A percentile compares a stretch with the other conserved stretches of the same genome.
These are phyloP conservation scores for Cladophialophora carrionii DNA, from an alignment of 2,329 filamentous ascomycete genomes.

Conservation along the genomic window DNA sequence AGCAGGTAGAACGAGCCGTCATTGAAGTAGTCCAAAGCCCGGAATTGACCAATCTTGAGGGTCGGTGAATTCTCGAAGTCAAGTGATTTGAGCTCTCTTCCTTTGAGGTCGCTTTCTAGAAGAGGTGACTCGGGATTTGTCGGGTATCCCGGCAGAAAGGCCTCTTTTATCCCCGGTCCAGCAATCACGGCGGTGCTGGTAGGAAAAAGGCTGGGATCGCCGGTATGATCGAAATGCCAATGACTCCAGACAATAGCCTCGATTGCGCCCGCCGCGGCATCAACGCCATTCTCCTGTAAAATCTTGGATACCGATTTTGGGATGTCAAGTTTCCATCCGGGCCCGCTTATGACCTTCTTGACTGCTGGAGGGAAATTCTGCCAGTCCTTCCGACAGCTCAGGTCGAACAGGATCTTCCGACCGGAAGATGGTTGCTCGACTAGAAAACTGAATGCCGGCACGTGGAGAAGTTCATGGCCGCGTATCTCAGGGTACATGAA, in stretches of 20 bases:
- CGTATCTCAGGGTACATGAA: slow-evolving; percentile 13
- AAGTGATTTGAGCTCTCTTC: slow-evolving; percentile 36
- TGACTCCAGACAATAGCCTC: slow-evolving; percentile 38
- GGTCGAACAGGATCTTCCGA: slow-evolving; percentile 44
- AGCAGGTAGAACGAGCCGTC: slow-evolving; percentile 48
- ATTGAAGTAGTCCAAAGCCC: slow-evolving; percentile 48
- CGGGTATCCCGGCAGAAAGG: slow-evolving; percentile 55
- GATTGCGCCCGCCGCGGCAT: slow-evolving; percentile 20
- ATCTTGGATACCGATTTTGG: slow-evolving; percentile 33
- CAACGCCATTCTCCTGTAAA: slow-evolving; percentile 30
- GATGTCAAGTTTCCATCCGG: slow-evolving; percentile 4
- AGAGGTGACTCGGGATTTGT: slow-evolving; percentile 44
- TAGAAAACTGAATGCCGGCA: slow-evolving; percentile 45
- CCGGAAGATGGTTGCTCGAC: slow-evolving; percentile 49
- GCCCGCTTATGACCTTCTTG: slow-evolving; percentile 9
- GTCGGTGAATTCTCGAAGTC: slow-evolving; percentile 16
- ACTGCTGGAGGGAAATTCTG: slow-evolving; percentile 25
- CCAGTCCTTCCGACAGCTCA: slow-evolving; percentile 41
- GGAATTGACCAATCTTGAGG: slow-evolving; percentile 43
- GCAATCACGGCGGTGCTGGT: slow-evolving; percentile 54
- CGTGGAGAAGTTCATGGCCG: slow-evolving; percentile 1
- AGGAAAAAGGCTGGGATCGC: slow-evolving; percentile 55
- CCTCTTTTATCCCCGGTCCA: slow-evolving; percentile 56
- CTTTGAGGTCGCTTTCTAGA: slow-evolving; percentile 44
- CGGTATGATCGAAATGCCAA: slow-evolving; percentile 52